These are phyloP conservation scores for Ilex paraguariensis DNA, from an alignment of 305 asterid genomes.

Conservation along the genomic window DNA sequence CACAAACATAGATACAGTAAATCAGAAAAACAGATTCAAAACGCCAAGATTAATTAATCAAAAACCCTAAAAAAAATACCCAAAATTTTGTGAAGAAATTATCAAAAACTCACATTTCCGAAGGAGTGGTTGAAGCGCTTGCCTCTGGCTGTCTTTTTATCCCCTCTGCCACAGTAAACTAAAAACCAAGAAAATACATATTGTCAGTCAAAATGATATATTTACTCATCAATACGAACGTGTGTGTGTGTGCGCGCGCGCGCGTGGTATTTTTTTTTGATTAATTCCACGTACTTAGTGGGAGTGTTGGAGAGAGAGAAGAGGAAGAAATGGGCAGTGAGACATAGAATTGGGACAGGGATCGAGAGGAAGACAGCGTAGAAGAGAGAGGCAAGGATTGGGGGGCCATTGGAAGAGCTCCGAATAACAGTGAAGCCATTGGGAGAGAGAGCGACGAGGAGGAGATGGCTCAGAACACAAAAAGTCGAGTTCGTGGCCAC, in stretches of 20 bases:
- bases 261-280: background rate
- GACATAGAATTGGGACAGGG: background rate
- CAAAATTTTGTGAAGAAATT: too few species aligned
- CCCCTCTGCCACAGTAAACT: slow-evolving; percentile 97
- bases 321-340: slow-evolving; percentile 7
- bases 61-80: background rate
- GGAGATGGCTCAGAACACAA: too few species aligned
- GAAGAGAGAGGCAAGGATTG: slow-evolving; percentile 29
- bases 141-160: slow-evolving; percentile 89
- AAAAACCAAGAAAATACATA: slow-evolving; percentile 13
- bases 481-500: background rate
- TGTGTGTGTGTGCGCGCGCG: background rate
- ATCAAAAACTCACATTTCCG: slow-evolving; percentile 62
- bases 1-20: background rate
- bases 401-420: slow-evolving; percentile 63
- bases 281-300: slow-evolving; percentile 43
- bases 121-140: slow-evolving; percentile 93
- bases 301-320: slow-evolving; percentile 30
- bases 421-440: slow-evolving; percentile 70
- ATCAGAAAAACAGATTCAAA: background rate
- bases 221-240: background rate
- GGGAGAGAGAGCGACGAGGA: background rate
- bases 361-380: slow-evolving; percentile 18
- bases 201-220: background rate
- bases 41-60: background rate